Conservation (phyloP, 208 protist genomes). For the Trypanosoma caninum region DNA sequence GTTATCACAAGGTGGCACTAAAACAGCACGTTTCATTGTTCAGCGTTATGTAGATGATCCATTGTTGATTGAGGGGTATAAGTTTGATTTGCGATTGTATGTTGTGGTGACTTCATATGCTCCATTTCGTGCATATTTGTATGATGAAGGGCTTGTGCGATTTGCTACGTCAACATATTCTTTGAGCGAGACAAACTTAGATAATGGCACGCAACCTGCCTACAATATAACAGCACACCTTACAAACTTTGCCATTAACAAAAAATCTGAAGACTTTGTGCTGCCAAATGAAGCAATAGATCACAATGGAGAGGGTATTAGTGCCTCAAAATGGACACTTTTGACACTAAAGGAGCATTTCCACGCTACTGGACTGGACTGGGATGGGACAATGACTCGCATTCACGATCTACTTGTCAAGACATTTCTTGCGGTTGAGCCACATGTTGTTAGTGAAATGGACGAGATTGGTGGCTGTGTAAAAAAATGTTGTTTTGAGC, state of each 20-base stretch:
- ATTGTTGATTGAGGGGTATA: slow-evolving; percentile 81
- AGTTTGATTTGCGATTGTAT: slow-evolving; percentile 93
- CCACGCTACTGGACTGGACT: slow-evolving; percentile 30
- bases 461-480: neutral
- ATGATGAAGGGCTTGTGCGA: slow-evolving; percentile 85
- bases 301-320: slow-evolving; percentile 19
- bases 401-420: slow-evolving; percentile 73
- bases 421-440: slow-evolving; percentile 60
- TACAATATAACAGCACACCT: slow-evolving; percentile 56
- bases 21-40: slow-evolving; percentile 38
- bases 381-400: slow-evolving; percentile 42
- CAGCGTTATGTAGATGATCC: slow-evolving; percentile 80
- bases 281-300: slow-evolving; percentile 2
- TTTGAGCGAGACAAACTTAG: slow-evolving; percentile 4
- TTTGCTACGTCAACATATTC: slow-evolving; percentile 78
- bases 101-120: slow-evolving; percentile 84
- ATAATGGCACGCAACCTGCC: slow-evolving; percentile 9
- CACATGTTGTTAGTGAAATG: slow-evolving; percentile 50
- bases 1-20: neutral
- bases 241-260: slow-evolving; percentile 92
- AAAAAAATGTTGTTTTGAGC: slow-evolving; percentile 62
- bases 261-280: slow-evolving; percentile 49
- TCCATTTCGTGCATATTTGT: slow-evolving; percentile 82
- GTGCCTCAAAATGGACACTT: slow-evolving; percentile 60
- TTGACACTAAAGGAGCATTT: slow-evolving; percentile 45